phyloP scores from a whole-genome alignment of 2,329 filamentous ascomycete genomes.

The Emmonsiellopsis sp. region DNA sequence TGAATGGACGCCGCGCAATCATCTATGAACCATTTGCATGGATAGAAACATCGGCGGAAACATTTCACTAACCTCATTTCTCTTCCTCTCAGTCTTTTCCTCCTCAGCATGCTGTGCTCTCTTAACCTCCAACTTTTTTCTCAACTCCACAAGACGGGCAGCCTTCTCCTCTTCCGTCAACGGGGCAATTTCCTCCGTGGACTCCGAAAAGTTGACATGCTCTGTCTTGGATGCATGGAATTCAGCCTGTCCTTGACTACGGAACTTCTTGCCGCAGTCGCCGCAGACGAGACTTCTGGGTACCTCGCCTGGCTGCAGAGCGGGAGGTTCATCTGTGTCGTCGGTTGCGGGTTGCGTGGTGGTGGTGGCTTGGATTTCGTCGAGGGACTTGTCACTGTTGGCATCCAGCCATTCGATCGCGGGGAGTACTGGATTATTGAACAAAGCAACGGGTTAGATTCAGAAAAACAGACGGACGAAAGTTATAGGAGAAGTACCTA shows the following conservation, averaged over 20 bases:
- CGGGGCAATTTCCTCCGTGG: constrained; percentile 81
- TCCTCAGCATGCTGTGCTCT: constrained; percentile 9
- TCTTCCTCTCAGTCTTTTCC: constrained; percentile 13
- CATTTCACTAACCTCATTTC: constrained; percentile 11
- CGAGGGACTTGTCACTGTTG: constrained; percentile 73
- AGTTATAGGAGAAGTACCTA: constrained; percentile 36
- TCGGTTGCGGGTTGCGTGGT: constrained; percentile 39
- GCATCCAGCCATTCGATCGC: constrained; percentile 80
- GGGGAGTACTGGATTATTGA: constrained; percentile 64
- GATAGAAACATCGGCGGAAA: background rate
- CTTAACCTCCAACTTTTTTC: constrained; percentile 11
- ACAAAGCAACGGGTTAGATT: background rate
- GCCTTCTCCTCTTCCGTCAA: constrained; percentile 88
- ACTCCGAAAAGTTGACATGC: constrained; percentile 86
- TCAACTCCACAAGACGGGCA: constrained; percentile 46
- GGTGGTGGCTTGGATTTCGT: constrained; percentile 17
- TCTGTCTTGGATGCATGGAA: constrained; percentile 89
- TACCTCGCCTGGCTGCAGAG: constrained; percentile 59
- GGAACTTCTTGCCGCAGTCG: constrained; percentile 87
- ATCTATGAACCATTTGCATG: background rate
- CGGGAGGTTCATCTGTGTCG: constrained; percentile 49
- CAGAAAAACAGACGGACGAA: background rate
- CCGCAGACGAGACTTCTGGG: constrained; percentile 84
- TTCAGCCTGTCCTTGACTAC: constrained; percentile 69
- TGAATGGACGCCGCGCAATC: background rate